Evolutionary conservation across 2,329 filamentous ascomycete genomes (phyloP).

Genomic region (Cryphonectria parasitica): DNA sequence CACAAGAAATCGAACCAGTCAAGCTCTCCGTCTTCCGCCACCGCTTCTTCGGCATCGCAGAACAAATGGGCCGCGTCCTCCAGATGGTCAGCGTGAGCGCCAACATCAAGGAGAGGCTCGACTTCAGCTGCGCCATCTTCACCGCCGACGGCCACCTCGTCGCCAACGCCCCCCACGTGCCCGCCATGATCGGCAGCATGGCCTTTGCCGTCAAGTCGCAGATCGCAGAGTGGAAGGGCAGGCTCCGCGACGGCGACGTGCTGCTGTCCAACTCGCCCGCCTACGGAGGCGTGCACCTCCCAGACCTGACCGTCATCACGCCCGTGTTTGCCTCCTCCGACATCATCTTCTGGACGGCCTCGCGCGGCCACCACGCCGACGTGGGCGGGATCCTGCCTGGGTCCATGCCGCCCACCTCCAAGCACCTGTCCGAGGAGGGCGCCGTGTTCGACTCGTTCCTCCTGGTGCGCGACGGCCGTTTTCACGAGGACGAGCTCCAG

Average conservation of each 20-base stretch:
- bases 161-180: conserved; percentile 46
- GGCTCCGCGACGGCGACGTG: conserved; percentile 44
- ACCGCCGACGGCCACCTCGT: conserved; percentile 44
- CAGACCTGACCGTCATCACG: conserved; percentile 46
- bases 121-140: conserved; percentile 49
- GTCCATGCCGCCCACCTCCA: conserved; percentile 46
- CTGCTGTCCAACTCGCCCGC: conserved; percentile 44
- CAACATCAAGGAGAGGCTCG: conserved; percentile 48
- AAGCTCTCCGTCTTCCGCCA: conserved; percentile 58
- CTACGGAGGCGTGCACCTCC: conserved; percentile 43
- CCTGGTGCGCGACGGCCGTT: conserved; percentile 42
- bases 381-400: conserved; percentile 30
- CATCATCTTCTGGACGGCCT: conserved; percentile 45
- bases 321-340: conserved; percentile 43
- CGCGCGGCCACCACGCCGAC: conserved; percentile 44
- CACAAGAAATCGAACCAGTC: conserved; percentile 49
- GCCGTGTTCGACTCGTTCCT: conserved; percentile 44
- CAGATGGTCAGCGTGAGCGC: conserved; percentile 59
- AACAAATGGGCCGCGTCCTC: conserved; percentile 61
- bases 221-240: conserved; percentile 38
- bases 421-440: conserved; percentile 48
- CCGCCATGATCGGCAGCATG: conserved; percentile 47
- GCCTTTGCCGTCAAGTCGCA: conserved; percentile 45
- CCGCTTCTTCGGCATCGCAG: conserved; percentile 62
- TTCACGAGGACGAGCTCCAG: conserved; percentile 38